Evolutionary conservation across 768 basidiomycete genomes (phyloP).

Genomic region (Lentinula detonsa): DNA sequence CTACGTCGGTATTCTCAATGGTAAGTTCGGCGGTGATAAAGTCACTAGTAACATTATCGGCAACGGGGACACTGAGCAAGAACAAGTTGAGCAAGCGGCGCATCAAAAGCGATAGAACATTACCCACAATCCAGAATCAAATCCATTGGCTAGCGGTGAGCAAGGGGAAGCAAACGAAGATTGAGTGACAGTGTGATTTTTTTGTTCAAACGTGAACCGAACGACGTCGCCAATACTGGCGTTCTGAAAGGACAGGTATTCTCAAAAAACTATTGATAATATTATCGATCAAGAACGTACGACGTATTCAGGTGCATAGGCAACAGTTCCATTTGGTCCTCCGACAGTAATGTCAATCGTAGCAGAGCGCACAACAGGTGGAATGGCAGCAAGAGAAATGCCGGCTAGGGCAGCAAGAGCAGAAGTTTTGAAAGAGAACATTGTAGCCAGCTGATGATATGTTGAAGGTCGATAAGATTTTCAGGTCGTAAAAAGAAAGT

Average conservation of each 20-base stretch:
- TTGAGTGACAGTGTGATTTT: conserved; percentile 57
- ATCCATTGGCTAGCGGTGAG: conserved; percentile 30
- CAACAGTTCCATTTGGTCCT: conserved; percentile 29
- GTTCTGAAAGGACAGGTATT: conserved; percentile 23
- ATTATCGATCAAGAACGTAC: conserved; percentile 20
- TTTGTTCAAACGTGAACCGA: conserved; percentile 45
- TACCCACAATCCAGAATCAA: conserved; percentile 55
- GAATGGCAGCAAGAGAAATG: conserved; percentile 24
- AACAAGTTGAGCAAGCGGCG: not conserved
- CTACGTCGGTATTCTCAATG: conserved; percentile 28
- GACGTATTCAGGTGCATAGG: conserved; percentile 34
- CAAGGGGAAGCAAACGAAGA: conserved; percentile 49
- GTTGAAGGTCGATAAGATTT: not conserved
- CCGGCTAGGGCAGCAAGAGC: conserved; percentile 16
- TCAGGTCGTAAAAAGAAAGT: conserved; percentile 8
- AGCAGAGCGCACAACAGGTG: conserved; percentile 27
- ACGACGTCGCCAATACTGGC: conserved; percentile 42
- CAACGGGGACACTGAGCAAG: conserved; percentile 37
- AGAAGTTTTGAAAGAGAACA: conserved; percentile 16
- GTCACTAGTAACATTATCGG: conserved; percentile 29
- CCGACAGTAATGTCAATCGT: conserved; percentile 43
- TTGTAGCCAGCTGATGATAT: not conserved
- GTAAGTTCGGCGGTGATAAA: conserved; percentile 41
- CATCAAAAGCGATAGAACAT: not conserved
- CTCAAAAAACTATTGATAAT: not conserved